Base-by-base conservation (phyloP, 345 rosid species). In the Pseudoturritis turrita region DNA sequence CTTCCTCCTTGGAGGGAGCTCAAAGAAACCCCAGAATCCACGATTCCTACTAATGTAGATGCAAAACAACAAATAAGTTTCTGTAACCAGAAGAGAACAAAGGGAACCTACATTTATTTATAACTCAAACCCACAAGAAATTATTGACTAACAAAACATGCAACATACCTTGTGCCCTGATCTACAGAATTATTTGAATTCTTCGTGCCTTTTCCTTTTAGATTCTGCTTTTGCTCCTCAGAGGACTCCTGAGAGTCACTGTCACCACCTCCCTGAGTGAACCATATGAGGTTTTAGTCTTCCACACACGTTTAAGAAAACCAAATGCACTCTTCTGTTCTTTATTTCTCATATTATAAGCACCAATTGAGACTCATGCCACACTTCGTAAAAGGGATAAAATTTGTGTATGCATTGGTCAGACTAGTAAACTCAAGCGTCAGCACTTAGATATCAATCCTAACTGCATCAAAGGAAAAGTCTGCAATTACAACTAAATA, bases 1-100 rank as follows among this genome's bases (percentile, higher is more conserved):
- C 65, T 81, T 85, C 75, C 76, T 78, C 41, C 54, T 51, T 65
- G 85, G 77, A 70, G 80, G 59, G 70, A 52, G 79, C 26, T 12
- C 67, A 63, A 86, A 79, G 81, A 81, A 70, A 75, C 82, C 83
- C 91, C 91, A 88, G 43, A 82, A 65, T 74, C 96, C 90, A 78
- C 74, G 83, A 73, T 83, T 81, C 76, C 67, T 81, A 58, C 86
- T 73, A 80, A 65, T 54, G 69, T 79, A 65, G 15, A 65, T 40
- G 61, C 33, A 43, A 66, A 29, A 40, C 15, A 41, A 26, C 40
- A 39, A 53, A 4, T 35, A 33, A 39, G 56, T 57, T 73, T 72
- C 58, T 17, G 65, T 23, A 43, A 36, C 56, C 75, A 62, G 65
- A 75, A 65, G 61, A 56, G 40, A 63, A 63, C 19, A 39, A 49